Evolutionary conservation across 768 basidiomycete species (phyloP).

Genomic region (Naematelia aurantialba): DNA sequence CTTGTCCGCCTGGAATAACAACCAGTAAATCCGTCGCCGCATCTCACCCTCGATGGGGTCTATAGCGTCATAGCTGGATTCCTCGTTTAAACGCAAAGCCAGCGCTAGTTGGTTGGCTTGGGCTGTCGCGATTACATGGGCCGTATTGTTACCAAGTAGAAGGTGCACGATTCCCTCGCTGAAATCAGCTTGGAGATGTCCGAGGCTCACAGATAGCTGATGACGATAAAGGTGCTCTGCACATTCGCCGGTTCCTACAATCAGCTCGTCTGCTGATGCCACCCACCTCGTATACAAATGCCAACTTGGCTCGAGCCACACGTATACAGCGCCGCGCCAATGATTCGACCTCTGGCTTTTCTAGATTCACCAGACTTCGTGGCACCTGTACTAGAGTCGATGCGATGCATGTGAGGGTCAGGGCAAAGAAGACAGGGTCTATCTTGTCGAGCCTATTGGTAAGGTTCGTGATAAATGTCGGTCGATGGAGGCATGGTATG

Average conservation of each 20-base stretch:
- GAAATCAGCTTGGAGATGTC: neutral
- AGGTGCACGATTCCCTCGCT: constrained; percentile 42
- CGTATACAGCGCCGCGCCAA: constrained; percentile 78
- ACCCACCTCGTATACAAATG: constrained; percentile 31
- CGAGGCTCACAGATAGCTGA: constrained; percentile 27
- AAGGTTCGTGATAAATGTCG: constrained; percentile 87
- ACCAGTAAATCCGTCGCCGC: constrained; percentile 62
- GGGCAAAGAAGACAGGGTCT: constrained; percentile 40
- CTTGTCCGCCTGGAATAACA: constrained; percentile 92
- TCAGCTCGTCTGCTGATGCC: neutral
- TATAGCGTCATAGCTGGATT: constrained; percentile 46
- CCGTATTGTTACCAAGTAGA: constrained; percentile 39
- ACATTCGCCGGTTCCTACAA: constrained; percentile 25
- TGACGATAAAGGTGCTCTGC: constrained; percentile 28
- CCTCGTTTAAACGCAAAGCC: constrained; percentile 38
- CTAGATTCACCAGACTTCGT: constrained; percentile 72
- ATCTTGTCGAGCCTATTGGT: constrained; percentile 68
- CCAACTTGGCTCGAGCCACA: constrained; percentile 41
- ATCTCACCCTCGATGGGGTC: constrained; percentile 83
- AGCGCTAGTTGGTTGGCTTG: constrained; percentile 37
- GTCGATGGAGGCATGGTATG: constrained; percentile 86
- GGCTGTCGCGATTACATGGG: constrained; percentile 34
- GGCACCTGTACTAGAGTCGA: constrained; percentile 88
- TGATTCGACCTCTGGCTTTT: constrained; percentile 73
- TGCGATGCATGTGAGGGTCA: constrained; percentile 60